A percentile compares a stretch with the other conserved stretches of the same genome.
Conservation (phyloP, 495 filamentous ascomycete genomes). For the Podospora anserina region DNA sequence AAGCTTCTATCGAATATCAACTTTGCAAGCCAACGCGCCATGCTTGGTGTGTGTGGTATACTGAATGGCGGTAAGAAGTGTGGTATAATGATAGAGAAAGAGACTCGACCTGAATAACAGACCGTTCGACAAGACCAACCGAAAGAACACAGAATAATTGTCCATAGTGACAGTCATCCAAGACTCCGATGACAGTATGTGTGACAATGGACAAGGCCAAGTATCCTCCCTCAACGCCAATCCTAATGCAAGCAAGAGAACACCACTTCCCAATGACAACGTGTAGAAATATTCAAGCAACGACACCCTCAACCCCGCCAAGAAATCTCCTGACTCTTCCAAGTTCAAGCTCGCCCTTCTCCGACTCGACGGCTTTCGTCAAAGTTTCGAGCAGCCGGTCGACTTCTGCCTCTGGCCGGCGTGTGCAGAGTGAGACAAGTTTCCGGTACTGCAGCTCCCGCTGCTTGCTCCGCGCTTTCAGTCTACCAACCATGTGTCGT, state of each 20-base stretch:
- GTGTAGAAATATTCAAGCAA: not conserved
- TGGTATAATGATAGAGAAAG: too few relatives aligned
- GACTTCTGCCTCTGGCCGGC: conserved; percentile 58
- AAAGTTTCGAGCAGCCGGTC: conserved; percentile 62
- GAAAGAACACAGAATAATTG: not conserved
- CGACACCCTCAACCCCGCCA: conserved; percentile 58
- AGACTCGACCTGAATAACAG: too few relatives aligned
- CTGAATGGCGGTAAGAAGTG: not conserved
- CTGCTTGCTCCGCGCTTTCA: conserved; percentile 61
- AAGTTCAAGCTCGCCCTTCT: conserved; percentile 65
- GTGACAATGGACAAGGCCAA: not conserved
- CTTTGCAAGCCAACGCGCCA: not conserved
- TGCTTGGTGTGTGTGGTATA: not conserved
- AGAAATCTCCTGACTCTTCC: conserved; percentile 69
- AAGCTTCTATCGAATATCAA: not conserved
- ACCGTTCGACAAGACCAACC: not conserved
- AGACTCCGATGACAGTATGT: not conserved
- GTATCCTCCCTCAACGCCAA: not conserved
- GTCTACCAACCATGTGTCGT: conserved; percentile 51
- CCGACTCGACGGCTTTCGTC: conserved; percentile 69
- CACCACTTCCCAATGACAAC: too few relatives aligned
- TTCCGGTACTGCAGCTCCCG: conserved; percentile 66
- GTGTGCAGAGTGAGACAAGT: conserved; percentile 67
- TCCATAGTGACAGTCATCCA: not conserved
- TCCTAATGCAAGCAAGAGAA: not conserved